Evolutionary conservation across 2,329 filamentous ascomycete species (phyloP).

Genomic region (Pochonia chlamydosporia): DNA sequence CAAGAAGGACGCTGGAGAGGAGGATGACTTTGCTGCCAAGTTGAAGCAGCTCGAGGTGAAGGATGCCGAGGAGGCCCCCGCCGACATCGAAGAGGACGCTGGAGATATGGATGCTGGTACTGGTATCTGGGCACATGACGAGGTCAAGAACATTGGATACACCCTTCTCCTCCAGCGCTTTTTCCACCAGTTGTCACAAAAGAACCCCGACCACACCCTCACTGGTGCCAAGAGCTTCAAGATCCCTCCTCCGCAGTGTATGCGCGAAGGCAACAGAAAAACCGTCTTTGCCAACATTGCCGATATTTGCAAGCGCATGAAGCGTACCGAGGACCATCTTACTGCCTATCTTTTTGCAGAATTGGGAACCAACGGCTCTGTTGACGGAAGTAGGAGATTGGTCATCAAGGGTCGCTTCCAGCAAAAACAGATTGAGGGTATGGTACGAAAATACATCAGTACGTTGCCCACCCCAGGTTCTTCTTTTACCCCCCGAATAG

Average conservation of each 20-base stretch:
- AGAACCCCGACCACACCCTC: slow-evolving; percentile 92
- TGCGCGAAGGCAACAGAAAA: slow-evolving; percentile 99
- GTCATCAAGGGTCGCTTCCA: slow-evolving; percentile 99
- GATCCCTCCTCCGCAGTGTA: slow-evolving; percentile 96
- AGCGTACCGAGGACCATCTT: slow-evolving; percentile 95
- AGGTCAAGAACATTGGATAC: slow-evolving; percentile 74
- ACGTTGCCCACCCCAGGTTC: slow-evolving; percentile 30
- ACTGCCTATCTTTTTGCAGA: slow-evolving; percentile 96
- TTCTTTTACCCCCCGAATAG: background rate
- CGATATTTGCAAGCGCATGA: slow-evolving; percentile 99
- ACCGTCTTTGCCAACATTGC: slow-evolving; percentile 99
- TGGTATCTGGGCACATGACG: slow-evolving; percentile 83
- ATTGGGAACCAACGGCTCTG: slow-evolving; percentile 92
- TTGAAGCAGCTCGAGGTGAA: slow-evolving; percentile 58
- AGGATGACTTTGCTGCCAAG: slow-evolving; percentile 56
- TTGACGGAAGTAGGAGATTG: slow-evolving; percentile 84
- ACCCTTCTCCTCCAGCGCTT: slow-evolving; percentile 82
- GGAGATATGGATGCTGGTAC: slow-evolving; percentile 85
- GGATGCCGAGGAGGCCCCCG: slow-evolving; percentile 55
- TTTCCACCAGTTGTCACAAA: slow-evolving; percentile 89
- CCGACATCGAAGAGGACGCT: slow-evolving; percentile 45
- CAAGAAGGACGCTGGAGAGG: slow-evolving; percentile 57
- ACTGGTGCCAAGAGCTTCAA: slow-evolving; percentile 94
- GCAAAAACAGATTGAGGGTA: slow-evolving; percentile 98
- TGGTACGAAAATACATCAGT: slow-evolving; percentile 92